Base-by-base conservation (phyloP, 352 stramenopile genomes). In the Globisporangium ultimum region DNA sequence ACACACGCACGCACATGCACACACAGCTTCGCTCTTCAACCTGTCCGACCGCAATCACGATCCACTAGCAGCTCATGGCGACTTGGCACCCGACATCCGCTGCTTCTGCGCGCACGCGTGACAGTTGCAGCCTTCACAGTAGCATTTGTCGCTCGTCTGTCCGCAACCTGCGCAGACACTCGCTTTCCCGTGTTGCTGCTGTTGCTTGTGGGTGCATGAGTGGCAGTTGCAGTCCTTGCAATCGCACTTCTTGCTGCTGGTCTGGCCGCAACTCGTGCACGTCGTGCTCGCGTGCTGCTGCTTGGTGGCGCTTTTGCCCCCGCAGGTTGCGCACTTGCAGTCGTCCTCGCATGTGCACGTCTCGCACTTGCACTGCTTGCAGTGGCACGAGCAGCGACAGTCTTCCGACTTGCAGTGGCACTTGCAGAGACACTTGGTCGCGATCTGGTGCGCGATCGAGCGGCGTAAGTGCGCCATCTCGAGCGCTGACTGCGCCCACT, bases 381-480 rank as follows among this genome's bases (percentile, higher is more conserved):
- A 81, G 61, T 76, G 66, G 57, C 72, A 81, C 14, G 60, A 59
- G 32, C 72, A 80, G 48, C 20, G 21, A 21, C 72, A 80, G 14
- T 49, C 43, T 9, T 64, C 46, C 17, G 68, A 49, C 53, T 67
- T 60, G 54, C 70, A 77, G 60, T 84, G 64, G 64, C 64, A 72
- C 8, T 48, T 50, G 36, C 66, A 76, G 3, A 53, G 24, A 17
- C 67, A 71, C 62, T 74, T 76, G 4, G 55, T 58, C 10, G 47
- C 53, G 18, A 69, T 69, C 45, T 78, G 59, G n/a, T 60, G 18
- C 5, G 67, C 59, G 0, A 60, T 70, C 34, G 48, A 68, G 18
- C 75, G 78, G 64, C 88, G 88, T 20, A 98, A 64, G 46, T 95
- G 73, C 9, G 93, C 96, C 90, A 98, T 98, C 74, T 91, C 73